A percentile compares a stretch with the other conserved stretches of the same genome.
Evolutionary conservation across 2,329 filamentous ascomycete genomes (phyloP).

Genomic region (Colletotrichum spaethianum): DNA sequence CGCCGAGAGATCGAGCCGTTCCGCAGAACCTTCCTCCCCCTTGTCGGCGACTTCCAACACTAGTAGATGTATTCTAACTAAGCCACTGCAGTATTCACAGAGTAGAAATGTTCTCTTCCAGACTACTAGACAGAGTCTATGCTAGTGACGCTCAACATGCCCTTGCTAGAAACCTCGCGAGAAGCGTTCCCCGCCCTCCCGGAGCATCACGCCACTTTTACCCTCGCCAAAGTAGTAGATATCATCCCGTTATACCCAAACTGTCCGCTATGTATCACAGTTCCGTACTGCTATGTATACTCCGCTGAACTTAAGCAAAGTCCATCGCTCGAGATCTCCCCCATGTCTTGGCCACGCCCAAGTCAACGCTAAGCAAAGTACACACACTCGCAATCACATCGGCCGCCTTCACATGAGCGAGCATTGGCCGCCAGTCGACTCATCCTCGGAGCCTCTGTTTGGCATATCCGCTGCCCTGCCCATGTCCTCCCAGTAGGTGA

Average conservation of each 20-base stretch:
- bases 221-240: background rate
- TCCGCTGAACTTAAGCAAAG: background rate
- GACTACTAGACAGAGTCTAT: background rate
- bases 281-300: background rate
- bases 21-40: too few species aligned
- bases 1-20: too few species aligned
- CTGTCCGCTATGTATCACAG: background rate
- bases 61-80: too few species aligned
- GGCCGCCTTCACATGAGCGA: background rate
- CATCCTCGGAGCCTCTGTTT: background rate
- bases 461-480: constrained; percentile 7
- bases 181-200: background rate
- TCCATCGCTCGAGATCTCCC: background rate
- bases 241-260: background rate
- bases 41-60: too few species aligned
- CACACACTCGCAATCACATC: background rate
- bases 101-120: too few species aligned
- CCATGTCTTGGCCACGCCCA: background rate
- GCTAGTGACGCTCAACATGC: background rate
- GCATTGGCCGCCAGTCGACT: background rate
- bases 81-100: too few species aligned
- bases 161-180: background rate
- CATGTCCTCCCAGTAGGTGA: constrained; percentile 8
- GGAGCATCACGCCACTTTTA: background rate
- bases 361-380: background rate